Evolutionary conservation across 331 rosid genomes (phyloP).

Genomic region (Malus hybrid): DNA sequence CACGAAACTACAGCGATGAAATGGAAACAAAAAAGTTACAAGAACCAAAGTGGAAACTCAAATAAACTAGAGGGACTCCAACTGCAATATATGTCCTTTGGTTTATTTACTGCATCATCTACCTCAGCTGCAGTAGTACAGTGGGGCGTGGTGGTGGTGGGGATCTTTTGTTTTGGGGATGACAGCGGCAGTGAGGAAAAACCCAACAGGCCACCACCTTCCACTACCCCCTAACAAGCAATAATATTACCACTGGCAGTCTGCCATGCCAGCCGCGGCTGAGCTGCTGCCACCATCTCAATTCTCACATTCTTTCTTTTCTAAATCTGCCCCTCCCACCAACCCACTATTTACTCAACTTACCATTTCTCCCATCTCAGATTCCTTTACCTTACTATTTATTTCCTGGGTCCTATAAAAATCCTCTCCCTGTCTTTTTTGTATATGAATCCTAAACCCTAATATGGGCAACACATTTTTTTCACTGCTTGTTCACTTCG

Average conservation of each 20-base stretch:
- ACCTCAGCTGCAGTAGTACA: background rate
- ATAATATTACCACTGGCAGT: background rate
- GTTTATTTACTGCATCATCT: background rate
- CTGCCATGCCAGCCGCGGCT: background rate
- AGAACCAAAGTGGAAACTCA: too few species aligned
- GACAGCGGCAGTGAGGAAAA: background rate
- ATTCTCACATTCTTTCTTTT: background rate
- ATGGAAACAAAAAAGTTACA: too few species aligned
- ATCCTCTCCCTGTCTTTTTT: background rate
- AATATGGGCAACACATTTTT: too few species aligned
- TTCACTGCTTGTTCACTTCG: background rate
- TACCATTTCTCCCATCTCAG: background rate
- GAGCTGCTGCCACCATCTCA: background rate
- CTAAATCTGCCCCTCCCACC: background rate
- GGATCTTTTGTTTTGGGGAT: background rate
- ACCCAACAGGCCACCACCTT: background rate
- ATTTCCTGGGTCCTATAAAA: too few species aligned
- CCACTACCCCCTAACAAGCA: background rate
- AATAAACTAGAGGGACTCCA: too few species aligned
- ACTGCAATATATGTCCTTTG: background rate
- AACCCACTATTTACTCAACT: background rate
- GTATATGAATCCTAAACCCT: too few species aligned
- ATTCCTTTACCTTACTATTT: background rate
- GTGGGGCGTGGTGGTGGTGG: background rate
- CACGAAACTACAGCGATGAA: too few species aligned